Evolutionary conservation across 108 stramenopile genomes (phyloP).

Genomic region (Licmophora abbreviata): DNA sequence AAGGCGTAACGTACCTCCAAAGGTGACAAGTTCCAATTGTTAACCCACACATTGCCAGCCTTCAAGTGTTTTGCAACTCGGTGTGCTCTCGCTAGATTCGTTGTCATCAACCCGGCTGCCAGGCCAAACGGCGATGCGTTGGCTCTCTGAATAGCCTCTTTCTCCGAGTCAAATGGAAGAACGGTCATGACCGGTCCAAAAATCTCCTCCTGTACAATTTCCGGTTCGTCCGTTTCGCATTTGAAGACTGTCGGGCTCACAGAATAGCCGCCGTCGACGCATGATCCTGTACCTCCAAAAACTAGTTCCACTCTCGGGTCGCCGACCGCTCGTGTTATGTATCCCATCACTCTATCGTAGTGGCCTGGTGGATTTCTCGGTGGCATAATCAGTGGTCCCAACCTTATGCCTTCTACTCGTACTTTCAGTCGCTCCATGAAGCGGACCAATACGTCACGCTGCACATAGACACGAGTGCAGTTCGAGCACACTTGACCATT

Average conservation of each 20-base stretch:
- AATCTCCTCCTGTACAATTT: slow-evolving; percentile 49
- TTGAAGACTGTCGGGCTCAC: slow-evolving; percentile 46
- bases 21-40: slow-evolving; percentile 52
- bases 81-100: slow-evolving; percentile 46
- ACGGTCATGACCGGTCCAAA: slow-evolving; percentile 60
- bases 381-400: slow-evolving; percentile 44
- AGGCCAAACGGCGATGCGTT: slow-evolving; percentile 73
- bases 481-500: slow-evolving; percentile 83
- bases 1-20: no score
- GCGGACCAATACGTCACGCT: slow-evolving; percentile 22
- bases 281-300: slow-evolving; percentile 39
- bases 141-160: slow-evolving; percentile 61
- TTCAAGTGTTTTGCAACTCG: slow-evolving; percentile 34
- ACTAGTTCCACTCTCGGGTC: slow-evolving; percentile 26
- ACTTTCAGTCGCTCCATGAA: slow-evolving; percentile 33
- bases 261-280: slow-evolving; percentile 32
- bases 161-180: slow-evolving; percentile 42
- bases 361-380: slow-evolving; percentile 12
- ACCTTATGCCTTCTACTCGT: slow-evolving; percentile 33
- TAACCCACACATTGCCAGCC: slow-evolving; percentile 60
- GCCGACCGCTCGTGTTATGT: slow-evolving; percentile 24
- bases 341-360: slow-evolving; percentile 29
- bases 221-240: slow-evolving; percentile 37
- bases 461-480: slow-evolving; percentile 71
- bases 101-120: slow-evolving; percentile 58